Conservation (phyloP, 495 filamentous ascomycete species). For the Aspergillus avenaceus region DNA sequence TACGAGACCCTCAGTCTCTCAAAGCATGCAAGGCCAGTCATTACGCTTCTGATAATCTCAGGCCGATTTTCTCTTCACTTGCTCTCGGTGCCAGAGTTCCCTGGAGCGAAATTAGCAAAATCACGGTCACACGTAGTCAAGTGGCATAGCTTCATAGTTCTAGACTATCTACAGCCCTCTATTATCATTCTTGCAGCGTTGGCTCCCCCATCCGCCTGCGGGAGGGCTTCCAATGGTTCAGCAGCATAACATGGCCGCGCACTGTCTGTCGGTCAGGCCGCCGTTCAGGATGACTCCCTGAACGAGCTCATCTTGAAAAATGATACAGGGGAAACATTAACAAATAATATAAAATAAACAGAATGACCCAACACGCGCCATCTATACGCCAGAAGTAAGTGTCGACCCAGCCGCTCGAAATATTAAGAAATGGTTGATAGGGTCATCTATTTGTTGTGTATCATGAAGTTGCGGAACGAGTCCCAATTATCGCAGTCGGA, state of each 20-base stretch:
- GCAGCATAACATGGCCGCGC: neutral
- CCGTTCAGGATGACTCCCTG: neutral
- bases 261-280: neutral
- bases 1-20: neutral
- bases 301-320: constrained; percentile 4
- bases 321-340: constrained; percentile 21
- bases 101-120: too few species aligned
- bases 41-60: too few species aligned
- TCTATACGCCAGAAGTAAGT: constrained; percentile 28
- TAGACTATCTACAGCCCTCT: neutral
- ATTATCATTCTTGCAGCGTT: neutral
- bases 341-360: constrained; percentile 13
- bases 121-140: too few species aligned
- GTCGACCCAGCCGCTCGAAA: neutral
- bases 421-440: constrained; percentile 11
- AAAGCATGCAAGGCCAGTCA: too few species aligned
- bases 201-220: constrained; percentile 10
- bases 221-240: neutral
- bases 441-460: constrained; percentile 73
- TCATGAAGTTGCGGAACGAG: constrained; percentile 68
- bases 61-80: too few species aligned
- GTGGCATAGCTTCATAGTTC: neutral
- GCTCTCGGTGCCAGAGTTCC: too few species aligned
- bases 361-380: constrained; percentile 12
- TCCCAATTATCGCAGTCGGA: constrained; percentile 80